Percentiles rank a stretch among this genome's conserved stretches.
phyloP scores from a whole-genome alignment of 1,284 basidiomycete genomes.

The Microbotryum intermedium region DNA sequence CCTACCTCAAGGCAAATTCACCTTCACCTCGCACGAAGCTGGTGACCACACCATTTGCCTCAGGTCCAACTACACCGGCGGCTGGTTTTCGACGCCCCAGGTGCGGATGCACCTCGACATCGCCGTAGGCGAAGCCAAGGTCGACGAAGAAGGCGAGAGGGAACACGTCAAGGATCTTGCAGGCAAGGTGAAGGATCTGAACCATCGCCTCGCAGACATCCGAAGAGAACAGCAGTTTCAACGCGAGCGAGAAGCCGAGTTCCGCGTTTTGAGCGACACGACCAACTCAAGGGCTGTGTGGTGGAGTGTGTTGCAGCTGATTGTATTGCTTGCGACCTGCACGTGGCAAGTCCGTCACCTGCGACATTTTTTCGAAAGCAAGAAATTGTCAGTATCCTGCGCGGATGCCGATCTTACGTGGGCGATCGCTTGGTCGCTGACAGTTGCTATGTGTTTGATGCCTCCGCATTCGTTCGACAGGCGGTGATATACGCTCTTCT shows the following conservation, averaged over 20 bases:
- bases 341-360: constrained; percentile 89
- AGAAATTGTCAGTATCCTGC: constrained; percentile 23
- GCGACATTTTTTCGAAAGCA: constrained; percentile 25
- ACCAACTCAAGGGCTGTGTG: constrained; percentile 86
- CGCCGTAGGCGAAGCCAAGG: constrained; percentile 43
- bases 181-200: constrained; percentile 78
- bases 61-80: constrained; percentile 70
- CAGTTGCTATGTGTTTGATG: background rate
- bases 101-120: constrained; percentile 93
- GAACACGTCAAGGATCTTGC: constrained; percentile 81
- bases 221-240: constrained; percentile 96
- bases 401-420: background rate
- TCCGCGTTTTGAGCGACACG: constrained; percentile 74
- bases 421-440: background rate
- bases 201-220: constrained; percentile 85
- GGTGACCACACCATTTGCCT: constrained; percentile 97
- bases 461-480: background rate
- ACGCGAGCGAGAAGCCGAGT: constrained; percentile 81
- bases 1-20: constrained; percentile 82
- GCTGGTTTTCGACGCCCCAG: constrained; percentile 77
- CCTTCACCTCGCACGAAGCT: constrained; percentile 91
- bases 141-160: constrained; percentile 49
- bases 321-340: constrained; percentile 73
- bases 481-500: background rate
- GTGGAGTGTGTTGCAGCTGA: constrained; percentile 83